Evolutionary conservation across 768 basidiomycete genomes (phyloP), one percentile per base, ranked within the genome.

Genomic region (Suillus occidentalis): DNA sequence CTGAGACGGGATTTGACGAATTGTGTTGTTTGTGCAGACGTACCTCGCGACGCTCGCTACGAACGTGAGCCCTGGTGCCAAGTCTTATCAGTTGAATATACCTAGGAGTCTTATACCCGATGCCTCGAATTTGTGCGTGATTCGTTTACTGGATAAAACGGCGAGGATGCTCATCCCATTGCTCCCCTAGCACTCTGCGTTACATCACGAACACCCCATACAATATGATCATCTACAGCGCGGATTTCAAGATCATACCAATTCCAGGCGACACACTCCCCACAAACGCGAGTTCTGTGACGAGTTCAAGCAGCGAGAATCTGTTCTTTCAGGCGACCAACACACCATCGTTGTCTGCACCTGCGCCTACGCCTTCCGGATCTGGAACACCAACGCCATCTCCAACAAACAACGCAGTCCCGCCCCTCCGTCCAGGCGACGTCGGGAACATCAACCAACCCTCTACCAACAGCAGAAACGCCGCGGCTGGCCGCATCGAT

Each of bases 191-290:
- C 45, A 72, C 73, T 28, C 66, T 82, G 25, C 75, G 72, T 43
- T 82, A 82, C 55, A 67, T 70, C 53, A 72, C 74, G 63, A 52
- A 65, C 28, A 59, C 65, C 4, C 78, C 77, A 16, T 62, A 56
- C 14, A 39, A 65, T 6, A n/a, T 65, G 31, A 77, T 77, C 1
- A 68, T 84, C 28, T 88, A 84, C 70, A 83, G 84, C 22, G 82
- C 86, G 9, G 79, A 83, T 66, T 89, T 89, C 63, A 68, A 66
- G 45, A 82, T 88, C 52, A 37, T 22, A 3, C 31, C 31, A 3
- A 18, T 20, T 5, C 40, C 12, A 42, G 58, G 39, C 18, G 42
- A 59, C 18, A 42, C 58, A 13, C 7, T 39, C 16, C 55, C 8
- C 1, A 20, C n/a, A 6, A 31, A n/a, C 6, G 9, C 20, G 31